These are phyloP conservation scores for Nigrospora sphaerica DNA, from an alignment of 2,329 filamentous ascomycete genomes.

Conservation along the genomic window DNA sequence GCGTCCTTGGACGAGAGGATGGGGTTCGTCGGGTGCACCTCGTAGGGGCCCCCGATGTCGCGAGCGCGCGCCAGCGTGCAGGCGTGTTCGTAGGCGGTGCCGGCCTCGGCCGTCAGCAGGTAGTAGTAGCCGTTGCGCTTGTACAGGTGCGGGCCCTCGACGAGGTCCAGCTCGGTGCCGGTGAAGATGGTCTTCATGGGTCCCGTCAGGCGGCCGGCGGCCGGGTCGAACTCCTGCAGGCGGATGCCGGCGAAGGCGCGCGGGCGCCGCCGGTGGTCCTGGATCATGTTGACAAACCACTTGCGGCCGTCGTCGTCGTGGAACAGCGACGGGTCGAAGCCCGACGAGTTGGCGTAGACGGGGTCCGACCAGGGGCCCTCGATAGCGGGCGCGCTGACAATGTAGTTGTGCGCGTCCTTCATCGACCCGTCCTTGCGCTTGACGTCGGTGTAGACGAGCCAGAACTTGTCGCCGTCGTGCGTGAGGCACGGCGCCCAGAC, in stretches of 20 bases:
- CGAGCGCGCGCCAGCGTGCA: slow-evolving; percentile 49
- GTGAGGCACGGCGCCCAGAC: slow-evolving; percentile 60
- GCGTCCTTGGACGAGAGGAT: slow-evolving; percentile 47
- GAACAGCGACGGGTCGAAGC: slow-evolving; percentile 56
- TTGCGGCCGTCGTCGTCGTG: slow-evolving; percentile 49
- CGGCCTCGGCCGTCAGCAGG: slow-evolving; percentile 51
- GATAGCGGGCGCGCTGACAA: slow-evolving; percentile 45
- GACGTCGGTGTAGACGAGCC: slow-evolving; percentile 59
- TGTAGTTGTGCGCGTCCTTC: slow-evolving; percentile 59
- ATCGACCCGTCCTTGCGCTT: slow-evolving; percentile 61
- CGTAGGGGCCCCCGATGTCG: slow-evolving; percentile 54
- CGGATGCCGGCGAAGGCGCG: slow-evolving; percentile 47
- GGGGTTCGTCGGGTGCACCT: slow-evolving; percentile 49
- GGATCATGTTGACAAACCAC: slow-evolving; percentile 51
- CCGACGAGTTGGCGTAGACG: slow-evolving; percentile 50
- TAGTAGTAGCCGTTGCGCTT: slow-evolving; percentile 54
- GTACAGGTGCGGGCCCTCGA: slow-evolving; percentile 54
- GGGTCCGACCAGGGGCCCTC: slow-evolving; percentile 58
- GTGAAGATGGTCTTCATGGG: slow-evolving; percentile 47
- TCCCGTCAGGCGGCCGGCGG: slow-evolving; percentile 41
- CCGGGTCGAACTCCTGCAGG: slow-evolving; percentile 49
- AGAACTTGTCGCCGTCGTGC: slow-evolving; percentile 53
- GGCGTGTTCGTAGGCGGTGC: slow-evolving; percentile 54
- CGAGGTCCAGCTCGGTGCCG: slow-evolving; percentile 46
- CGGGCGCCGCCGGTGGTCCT: slow-evolving; percentile 44